Base-by-base conservation (phyloP, 305 asterid genomes). In the Rubia balearica region DNA sequence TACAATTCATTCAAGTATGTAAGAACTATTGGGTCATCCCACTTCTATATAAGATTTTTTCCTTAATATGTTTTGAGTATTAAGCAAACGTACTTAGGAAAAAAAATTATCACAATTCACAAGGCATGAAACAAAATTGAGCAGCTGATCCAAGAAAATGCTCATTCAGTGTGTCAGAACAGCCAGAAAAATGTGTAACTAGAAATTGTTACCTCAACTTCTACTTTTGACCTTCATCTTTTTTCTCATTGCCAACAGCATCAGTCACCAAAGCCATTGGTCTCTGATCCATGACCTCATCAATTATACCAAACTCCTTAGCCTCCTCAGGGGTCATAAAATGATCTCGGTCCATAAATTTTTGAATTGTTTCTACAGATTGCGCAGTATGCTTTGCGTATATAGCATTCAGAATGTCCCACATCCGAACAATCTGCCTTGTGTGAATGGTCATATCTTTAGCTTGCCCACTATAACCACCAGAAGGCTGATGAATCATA, bases 401-500 rank as follows among this genome's bases (percentile, higher is more conserved):
- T 42, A 92, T 88, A 40, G 73, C 88, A 78, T 93, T 93, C 73
- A 93, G 76, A 7, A 86, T 67, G 64, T 93, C 98, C 96, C 94
- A 89, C 71, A 89, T 79, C 79, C 96, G 97, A 80, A 87, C 73
- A 64, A 93, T 93, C 81, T 90, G 91, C 82, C 82, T 88, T 43
- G 98, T 88, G 82, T 93, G 96, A 68, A 90, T 93, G 60, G 85
- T 85, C 78, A 90, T 88, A 82, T 89, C 97, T 81, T 88, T 87
- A 30, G 98, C 96, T 78, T 90, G 97, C 42, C 98, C 98, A 75
- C 89, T 90, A 73, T 84, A 85, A 43, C 97, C 98, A 77, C 97
- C 96, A 71, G 97, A 90, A 76, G 97, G 97, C 80, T 90, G 98
- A 79, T 90, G 97, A 79, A 90, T 83, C 98, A 93, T 93, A 59